These are phyloP conservation scores for Teratosphaeria zuluensis DNA, from an alignment of 2,329 filamentous ascomycete species.

Conservation along the genomic window DNA sequence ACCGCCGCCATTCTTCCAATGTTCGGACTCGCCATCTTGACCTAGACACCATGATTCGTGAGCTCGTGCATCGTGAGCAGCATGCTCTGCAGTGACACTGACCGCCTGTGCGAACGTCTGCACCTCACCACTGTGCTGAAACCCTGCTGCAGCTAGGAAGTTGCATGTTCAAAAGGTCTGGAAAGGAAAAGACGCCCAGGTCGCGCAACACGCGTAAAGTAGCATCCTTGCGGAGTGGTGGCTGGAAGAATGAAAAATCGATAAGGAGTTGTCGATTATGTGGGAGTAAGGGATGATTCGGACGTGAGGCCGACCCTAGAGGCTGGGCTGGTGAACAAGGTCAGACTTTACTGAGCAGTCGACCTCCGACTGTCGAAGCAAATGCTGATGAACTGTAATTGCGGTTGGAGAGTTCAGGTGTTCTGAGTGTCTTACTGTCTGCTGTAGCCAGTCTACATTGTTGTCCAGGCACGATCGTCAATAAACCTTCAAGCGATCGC, in stretches of 20 bases:
- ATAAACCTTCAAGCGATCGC: background rate
- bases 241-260: constrained; percentile 15
- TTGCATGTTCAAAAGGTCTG: constrained; percentile 4
- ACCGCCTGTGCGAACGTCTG: constrained; percentile 3
- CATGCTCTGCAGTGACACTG: constrained; percentile 1
- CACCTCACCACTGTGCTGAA: constrained; percentile 1
- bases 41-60: background rate
- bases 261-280: constrained; percentile 10
- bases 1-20: background rate
- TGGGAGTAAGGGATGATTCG: constrained; percentile 11
- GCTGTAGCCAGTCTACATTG: background rate
- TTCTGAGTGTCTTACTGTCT: background rate
- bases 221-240: constrained; percentile 16
- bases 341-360: background rate
- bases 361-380: background rate
- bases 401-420: background rate
- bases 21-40: background rate
- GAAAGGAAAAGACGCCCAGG: constrained; percentile 7
- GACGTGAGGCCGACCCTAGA: background rate
- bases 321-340: background rate
- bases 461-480: background rate
- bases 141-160: background rate
- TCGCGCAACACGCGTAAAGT: constrained; percentile 14
- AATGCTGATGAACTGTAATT: background rate
- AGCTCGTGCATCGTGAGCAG: constrained; percentile 1